Evolutionary conservation across 306 rosid genomes (phyloP).

Genomic region (Cucurbita ficifolia): DNA sequence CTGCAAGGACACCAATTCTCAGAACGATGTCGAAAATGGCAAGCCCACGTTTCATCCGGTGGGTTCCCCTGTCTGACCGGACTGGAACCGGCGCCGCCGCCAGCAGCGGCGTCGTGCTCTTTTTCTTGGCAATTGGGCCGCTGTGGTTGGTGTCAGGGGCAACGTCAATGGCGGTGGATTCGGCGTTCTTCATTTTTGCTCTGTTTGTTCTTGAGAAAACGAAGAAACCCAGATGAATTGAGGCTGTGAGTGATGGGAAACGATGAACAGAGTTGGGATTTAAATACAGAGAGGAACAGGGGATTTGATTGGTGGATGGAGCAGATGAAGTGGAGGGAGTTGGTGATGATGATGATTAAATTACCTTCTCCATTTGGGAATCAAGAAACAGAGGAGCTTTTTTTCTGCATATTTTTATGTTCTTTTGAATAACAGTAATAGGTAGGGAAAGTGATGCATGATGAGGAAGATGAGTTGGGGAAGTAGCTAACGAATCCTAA

Average conservation of each 20-base stretch:
- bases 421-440: not conserved
- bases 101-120: not conserved
- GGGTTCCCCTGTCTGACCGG: not conserved
- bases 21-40: slow-evolving; percentile 55
- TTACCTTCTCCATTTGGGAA: slow-evolving; percentile 1
- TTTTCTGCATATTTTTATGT: not conserved
- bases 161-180: slow-evolving; percentile 37
- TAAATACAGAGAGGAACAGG: not conserved
- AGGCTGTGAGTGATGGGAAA: not conserved
- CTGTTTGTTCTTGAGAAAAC: not conserved
- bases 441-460: not conserved
- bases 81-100: not conserved
- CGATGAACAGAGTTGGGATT: not conserved
- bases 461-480: not conserved
- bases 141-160: slow-evolving; percentile 24
- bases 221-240: not conserved
- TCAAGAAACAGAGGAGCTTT: not conserved
- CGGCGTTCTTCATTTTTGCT: slow-evolving; percentile 31
- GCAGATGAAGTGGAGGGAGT: slow-evolving; percentile 4
- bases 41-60: slow-evolving; percentile 50
- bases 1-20: slow-evolving; percentile 52
- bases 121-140: slow-evolving; percentile 29
- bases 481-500: slow-evolving; percentile 3
- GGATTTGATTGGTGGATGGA: not conserved
- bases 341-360: slow-evolving; percentile 1